These are phyloP conservation scores for Tricholoma terreum DNA, from an alignment of 768 basidiomycete genomes.

Conservation along the genomic window DNA sequence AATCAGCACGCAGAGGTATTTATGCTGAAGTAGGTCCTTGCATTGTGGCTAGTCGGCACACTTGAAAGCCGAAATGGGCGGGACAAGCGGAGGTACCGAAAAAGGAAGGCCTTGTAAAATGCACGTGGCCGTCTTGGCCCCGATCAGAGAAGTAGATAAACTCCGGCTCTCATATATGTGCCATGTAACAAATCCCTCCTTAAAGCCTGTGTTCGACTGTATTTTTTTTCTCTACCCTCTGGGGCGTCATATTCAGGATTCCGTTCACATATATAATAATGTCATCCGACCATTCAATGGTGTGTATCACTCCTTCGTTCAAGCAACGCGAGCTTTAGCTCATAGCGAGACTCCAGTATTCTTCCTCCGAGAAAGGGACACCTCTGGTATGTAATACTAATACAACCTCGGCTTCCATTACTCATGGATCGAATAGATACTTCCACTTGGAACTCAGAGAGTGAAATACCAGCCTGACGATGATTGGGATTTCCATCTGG, in stretches of 20 bases:
- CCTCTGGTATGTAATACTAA: conserved; percentile 14
- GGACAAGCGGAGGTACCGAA: conserved; percentile 24
- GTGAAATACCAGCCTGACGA: conserved; percentile 59
- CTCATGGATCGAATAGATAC: conserved; percentile 13
- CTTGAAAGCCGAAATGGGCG: conserved; percentile 25
- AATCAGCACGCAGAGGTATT: not conserved
- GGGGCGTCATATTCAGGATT: not conserved
- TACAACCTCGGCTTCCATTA: not conserved
- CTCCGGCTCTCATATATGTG: conserved; percentile 7
- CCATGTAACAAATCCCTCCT: conserved; percentile 5
- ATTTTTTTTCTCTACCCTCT: not conserved
- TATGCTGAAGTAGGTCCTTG: conserved; percentile 7
- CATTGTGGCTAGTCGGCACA: conserved; percentile 2
- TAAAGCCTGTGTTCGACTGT: not conserved
- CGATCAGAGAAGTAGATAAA: conserved; percentile 20
- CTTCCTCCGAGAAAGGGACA: conserved; percentile 12
- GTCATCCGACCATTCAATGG: conserved; percentile 39
- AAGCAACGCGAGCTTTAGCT: conserved; percentile 6
- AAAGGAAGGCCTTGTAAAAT: conserved; percentile 28
- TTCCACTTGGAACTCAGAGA: conserved; percentile 51
- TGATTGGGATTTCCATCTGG: conserved; percentile 66
- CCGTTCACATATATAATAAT: conserved; percentile 16
- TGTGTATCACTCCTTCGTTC: conserved; percentile 15
- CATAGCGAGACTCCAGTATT: conserved; percentile 9
- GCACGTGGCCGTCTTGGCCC: conserved; percentile 32